phyloP scores from a whole-genome alignment of 2,329 filamentous ascomycete genomes.

The Aspergillaceae sp. region DNA sequence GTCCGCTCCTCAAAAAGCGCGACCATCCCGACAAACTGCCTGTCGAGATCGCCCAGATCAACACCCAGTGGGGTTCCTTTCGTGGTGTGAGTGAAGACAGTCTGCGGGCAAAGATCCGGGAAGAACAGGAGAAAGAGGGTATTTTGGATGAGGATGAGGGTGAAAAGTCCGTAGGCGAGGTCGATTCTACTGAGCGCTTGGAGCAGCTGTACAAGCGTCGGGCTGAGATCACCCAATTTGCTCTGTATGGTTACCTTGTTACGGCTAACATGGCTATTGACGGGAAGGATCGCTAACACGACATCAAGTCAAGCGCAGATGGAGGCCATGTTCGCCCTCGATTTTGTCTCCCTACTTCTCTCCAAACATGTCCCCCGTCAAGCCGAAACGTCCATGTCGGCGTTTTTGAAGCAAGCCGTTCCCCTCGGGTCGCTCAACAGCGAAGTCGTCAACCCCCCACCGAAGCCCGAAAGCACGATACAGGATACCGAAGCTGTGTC shows the following conservation, averaged over 20 bases:
- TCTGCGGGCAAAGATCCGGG: constrained; percentile 59
- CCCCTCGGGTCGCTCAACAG: constrained; percentile 67
- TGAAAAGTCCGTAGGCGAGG: constrained; percentile 17
- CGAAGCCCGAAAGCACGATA: constrained; percentile 46
- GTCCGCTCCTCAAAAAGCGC: constrained; percentile 42
- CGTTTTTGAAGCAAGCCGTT: constrained; percentile 59
- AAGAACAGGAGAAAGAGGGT: constrained; percentile 40
- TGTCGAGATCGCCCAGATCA: constrained; percentile 70
- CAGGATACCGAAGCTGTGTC: constrained; percentile 48
- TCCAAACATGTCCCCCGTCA: constrained; percentile 71
- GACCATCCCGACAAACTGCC: constrained; percentile 54
- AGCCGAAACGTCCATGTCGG: constrained; percentile 61
- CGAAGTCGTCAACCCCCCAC: constrained; percentile 55
- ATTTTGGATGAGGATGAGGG: constrained; percentile 40
- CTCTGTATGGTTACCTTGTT: constrained; percentile 24
- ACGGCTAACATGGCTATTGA: neutral
- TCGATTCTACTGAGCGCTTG: constrained; percentile 30
- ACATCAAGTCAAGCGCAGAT: constrained; percentile 34
- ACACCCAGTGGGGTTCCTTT: constrained; percentile 71
- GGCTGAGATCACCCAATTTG: constrained; percentile 37
- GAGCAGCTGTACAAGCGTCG: constrained; percentile 37
- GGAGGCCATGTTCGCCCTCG: constrained; percentile 57
- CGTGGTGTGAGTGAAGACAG: constrained; percentile 67
- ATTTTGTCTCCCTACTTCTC: constrained; percentile 73
- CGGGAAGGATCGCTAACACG: neutral